Evolutionary conservation across 805 yeast species (phyloP), one percentile per base, ranked within the genome.

Genomic region (Gaillardinia entomophila): DNA sequence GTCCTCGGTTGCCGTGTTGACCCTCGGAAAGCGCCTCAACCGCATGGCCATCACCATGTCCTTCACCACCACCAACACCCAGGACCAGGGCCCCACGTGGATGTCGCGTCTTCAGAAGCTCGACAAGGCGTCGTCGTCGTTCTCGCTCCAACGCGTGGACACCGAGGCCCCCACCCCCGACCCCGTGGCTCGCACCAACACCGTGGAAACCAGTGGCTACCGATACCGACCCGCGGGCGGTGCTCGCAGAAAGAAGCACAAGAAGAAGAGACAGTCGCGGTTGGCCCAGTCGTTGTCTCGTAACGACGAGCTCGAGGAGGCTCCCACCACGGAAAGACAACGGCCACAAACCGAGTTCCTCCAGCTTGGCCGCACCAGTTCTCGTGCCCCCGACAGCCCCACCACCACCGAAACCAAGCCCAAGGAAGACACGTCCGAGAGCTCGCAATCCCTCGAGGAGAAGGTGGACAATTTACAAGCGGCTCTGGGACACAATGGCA

Each of bases 21-120:
- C 48, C 2, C 36, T 46, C 16, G 97, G 98, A 30, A 83, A 80
- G 49, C 82, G 90, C 36, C 71, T 90, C 55, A 88, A 89, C 62
- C 82, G 95, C 32, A 84, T 92, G 80, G 86, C 96, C 2, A 76
- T 90, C 47, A 84, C 96, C 1, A 84, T 89, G 82, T 77, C 97
- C 0, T 82, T 86, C 53, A 87, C 96, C 14, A 53, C 60, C 22
- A 56, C 64, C 2, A 60, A 57, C 35, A 77, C 84, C 15, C 80
- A 78, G 37, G 60, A 68, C 26, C 64, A 71, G 43, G 71, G 73
- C 14, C 68, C 80, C 6, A 66, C 82, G 18, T 84, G 97, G 96
- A 76, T 89, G 66, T 72, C 79, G 33, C 78, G 96, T 56, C 70
- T 90, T 45, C 96, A 95, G 20, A 75, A 82, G 27, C 63, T 86